Base-by-base conservation (phyloP, 2,329 filamentous ascomycete species). In the Cryphonectria carpinicola region DNA sequence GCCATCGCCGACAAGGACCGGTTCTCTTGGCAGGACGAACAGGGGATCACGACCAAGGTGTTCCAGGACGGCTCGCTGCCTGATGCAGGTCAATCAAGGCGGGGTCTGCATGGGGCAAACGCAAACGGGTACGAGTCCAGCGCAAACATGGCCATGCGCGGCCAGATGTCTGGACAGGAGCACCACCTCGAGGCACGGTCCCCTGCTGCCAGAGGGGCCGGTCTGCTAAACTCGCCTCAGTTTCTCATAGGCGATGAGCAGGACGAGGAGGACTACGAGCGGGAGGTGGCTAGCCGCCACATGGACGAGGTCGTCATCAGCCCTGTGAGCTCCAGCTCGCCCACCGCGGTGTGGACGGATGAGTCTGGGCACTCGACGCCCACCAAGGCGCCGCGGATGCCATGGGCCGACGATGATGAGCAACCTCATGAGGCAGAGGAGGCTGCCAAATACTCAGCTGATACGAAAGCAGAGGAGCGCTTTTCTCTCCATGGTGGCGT, bases 191-290 rank as follows among this genome's bases (percentile, higher is more conserved):
- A n/a, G 7, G 25, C 25, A 8, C 62, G 41, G 13, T 65, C 62
- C 3, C 62, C 62, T 28, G 39, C 7, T 28, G n/a, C 25, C 1
- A 39, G 41, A 25, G 63, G 41, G 22, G 41, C 43, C 19, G 37
- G 37, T 4, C 1, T 64, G 37, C 37, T 43, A 0, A 43, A n/a
- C 17, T 65, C 63, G 63, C 52, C 70, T 4, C 70, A 64, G 13
- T 71, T 71, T 25, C 56, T 71, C 32, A 69, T 70, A 41, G 70
- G 65, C 2, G 70, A 71, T 4, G 67, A 69, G 49, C 67, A 71
- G 10, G 68, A 65, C 17, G 63, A 65, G 63, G 63, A 25, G n/a
- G 63, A 65, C 11, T 65, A 49, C 17, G 63, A 65, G 63, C 43
- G 63, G 3, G 63, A 65, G 41, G 37, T 65, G 28, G 4, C 41